Base-by-base conservation (phyloP, 2,329 filamentous ascomycete species). In the Trichoderma koningii region DNA sequence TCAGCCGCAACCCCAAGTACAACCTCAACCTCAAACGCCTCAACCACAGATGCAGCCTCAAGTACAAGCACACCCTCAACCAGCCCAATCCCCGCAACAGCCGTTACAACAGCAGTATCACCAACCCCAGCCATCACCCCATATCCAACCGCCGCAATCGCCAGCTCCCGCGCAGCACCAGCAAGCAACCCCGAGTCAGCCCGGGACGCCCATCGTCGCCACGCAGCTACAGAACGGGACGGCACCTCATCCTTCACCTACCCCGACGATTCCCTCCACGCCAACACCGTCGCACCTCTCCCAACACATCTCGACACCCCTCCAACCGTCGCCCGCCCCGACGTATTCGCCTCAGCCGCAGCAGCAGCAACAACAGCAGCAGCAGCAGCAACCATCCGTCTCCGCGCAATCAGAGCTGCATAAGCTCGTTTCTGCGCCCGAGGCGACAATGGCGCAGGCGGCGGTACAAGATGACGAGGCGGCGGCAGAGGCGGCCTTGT, bases 401-500 rank as follows among this genome's bases (percentile, higher is more conserved):
- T 63, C 64, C 56, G 10, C 51, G 66, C 28, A 51, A 66, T 15
- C 42, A 6, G 62, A 65, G 42, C 38, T 60, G 6, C 53, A 55
- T 14, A 65, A 66, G 50, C 56, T 57, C 9, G 72, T 70, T 19
- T 68, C 70, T 4, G 61, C 69, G 19, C 71, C 71, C 23, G 66
- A 70, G 38, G 68, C 70, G 55, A 68, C 69, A 9, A 68, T 73
- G 63, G 66, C 70, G 44, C 71, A 72, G 14, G 62, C 61, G 17
- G 66, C 66, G 21, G 66, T 67, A 23, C 67, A 71, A 19, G 67
- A 71, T 30, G 68, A 77, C 60, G 75, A 76, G 62, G 74, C 76
- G 44, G 75, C 71, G 23, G 73, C 74, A 15, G 76, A 77, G 61
- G 75, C 71, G 21, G 74, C 75, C 23, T 68, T 77, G 17, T 63